Evolutionary conservation across 202 grass and related monocot species (phyloP).

Genomic region (Schoenoplectus triqueter): DNA sequence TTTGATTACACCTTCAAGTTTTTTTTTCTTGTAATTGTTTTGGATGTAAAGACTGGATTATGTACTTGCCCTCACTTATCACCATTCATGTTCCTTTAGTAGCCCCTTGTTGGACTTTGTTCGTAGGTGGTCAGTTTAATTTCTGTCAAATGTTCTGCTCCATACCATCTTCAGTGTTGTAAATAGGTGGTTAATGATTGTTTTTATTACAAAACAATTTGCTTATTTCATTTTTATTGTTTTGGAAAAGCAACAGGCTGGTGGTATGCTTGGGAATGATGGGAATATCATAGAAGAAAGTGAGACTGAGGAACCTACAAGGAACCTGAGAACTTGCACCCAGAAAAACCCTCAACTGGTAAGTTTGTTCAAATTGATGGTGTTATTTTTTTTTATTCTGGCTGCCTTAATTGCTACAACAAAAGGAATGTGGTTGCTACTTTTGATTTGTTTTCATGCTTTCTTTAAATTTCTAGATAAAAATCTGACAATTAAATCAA

Average conservation of each 20-base stretch:
- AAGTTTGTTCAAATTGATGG: background rate
- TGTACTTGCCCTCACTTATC: background rate
- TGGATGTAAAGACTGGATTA: constrained; percentile 5
- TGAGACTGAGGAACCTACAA: constrained; percentile 41
- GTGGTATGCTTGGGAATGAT: constrained; percentile 6
- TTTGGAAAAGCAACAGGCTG: constrained; percentile 5
- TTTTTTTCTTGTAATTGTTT: background rate
- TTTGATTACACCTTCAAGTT: constrained; percentile 15
- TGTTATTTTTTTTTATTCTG: background rate
- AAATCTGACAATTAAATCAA: background rate
- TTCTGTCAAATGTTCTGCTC: constrained; percentile 15
- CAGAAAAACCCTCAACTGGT: constrained; percentile 15
- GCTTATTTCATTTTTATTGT: background rate
- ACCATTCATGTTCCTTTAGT: too few relatives aligned
- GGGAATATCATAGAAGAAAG: constrained; percentile 47
- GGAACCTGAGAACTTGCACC: constrained; percentile 36
- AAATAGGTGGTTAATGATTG: background rate
- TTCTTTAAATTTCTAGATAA: constrained; percentile 9
- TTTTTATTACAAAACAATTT: background rate
- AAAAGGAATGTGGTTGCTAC: background rate
- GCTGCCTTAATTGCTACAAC: background rate
- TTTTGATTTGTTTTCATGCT: constrained; percentile 13
- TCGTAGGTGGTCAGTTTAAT: background rate
- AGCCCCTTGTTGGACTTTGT: background rate
- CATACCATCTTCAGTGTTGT: background rate